These are phyloP conservation scores for Chaetomium cochliodes DNA, from an alignment of 495 filamentous ascomycete species.

Conservation along the genomic window DNA sequence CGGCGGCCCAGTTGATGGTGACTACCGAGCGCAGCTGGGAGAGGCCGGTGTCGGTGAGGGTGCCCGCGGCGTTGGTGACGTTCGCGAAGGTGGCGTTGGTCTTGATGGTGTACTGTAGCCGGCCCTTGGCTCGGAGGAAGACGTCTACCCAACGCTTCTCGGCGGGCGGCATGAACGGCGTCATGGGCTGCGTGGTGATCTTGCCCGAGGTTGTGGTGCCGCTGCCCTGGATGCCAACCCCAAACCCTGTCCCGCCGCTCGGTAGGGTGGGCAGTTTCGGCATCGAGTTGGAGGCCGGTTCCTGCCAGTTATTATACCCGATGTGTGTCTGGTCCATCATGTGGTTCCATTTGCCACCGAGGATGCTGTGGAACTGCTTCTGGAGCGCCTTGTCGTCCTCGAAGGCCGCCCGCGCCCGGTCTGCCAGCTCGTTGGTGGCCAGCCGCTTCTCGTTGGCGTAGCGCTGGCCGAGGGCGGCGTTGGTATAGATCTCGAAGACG, in stretches of 20 bases:
- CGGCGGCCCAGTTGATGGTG: constrained; percentile 53
- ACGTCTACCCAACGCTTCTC: constrained; percentile 56
- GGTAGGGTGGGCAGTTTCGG: constrained; percentile 47
- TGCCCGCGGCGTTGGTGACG: constrained; percentile 46
- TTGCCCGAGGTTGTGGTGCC: constrained; percentile 50
- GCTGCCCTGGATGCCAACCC: constrained; percentile 58
- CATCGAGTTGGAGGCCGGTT: constrained; percentile 55
- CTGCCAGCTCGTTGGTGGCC: constrained; percentile 48
- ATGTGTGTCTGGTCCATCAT: constrained; percentile 38
- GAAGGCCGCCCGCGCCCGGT: constrained; percentile 54
- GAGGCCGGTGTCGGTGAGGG: constrained; percentile 37
- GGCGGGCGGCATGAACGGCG: constrained; percentile 49
- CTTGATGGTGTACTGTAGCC: constrained; percentile 52
- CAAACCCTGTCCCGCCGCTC: constrained; percentile 45
- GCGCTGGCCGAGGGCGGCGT: constrained; percentile 28
- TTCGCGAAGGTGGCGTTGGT: constrained; percentile 51
- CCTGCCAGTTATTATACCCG: constrained; percentile 51
- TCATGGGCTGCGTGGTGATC: constrained; percentile 51
- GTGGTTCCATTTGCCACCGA: constrained; percentile 64
- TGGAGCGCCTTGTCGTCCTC: constrained; percentile 55
- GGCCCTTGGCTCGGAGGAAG: constrained; percentile 52
- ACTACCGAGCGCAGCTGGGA: constrained; percentile 47
- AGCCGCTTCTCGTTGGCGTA: constrained; percentile 31
- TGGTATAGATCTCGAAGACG: constrained; percentile 39
- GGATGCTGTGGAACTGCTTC: constrained; percentile 54